These are phyloP conservation scores for Gnomoniopsis smithogilvyi DNA, from an alignment of 2,329 filamentous ascomycete species.

Conservation along the genomic window DNA sequence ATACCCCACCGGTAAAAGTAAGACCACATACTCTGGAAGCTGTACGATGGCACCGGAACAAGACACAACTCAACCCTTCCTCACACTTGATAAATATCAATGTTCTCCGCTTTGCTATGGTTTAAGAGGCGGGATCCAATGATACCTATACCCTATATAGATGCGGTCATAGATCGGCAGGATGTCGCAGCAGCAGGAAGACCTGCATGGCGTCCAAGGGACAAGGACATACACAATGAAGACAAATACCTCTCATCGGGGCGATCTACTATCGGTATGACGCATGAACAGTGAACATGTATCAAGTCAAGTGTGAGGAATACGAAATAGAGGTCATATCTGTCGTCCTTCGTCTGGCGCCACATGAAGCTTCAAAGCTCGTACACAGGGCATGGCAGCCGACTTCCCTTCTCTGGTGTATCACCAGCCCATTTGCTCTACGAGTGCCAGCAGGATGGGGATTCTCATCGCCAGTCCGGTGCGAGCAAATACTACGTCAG, in stretches of 20 bases:
- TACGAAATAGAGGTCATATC: too few species aligned
- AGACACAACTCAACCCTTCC: not conserved
- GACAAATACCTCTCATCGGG: not conserved
- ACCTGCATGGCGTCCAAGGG: not conserved
- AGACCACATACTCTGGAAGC: not conserved
- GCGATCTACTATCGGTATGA: not conserved
- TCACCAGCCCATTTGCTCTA: too few species aligned
- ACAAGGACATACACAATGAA: not conserved
- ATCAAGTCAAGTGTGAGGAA: not conserved
- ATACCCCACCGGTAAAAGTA: not conserved
- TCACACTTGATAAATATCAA: not conserved
- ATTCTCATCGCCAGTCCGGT: too few species aligned
- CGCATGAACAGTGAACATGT: not conserved
- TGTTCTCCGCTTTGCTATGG: not conserved
- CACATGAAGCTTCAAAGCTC: too few species aligned
- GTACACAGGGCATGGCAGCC: too few species aligned
- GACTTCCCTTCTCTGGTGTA: too few species aligned
- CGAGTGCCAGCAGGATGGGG: too few species aligned
- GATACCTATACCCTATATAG: not conserved
- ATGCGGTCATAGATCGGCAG: not conserved
- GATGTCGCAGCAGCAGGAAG: not conserved
- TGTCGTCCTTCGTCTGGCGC: too few species aligned
- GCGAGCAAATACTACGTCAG: too few species aligned
- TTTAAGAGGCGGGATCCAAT: not conserved
- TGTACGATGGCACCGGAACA: not conserved